Base-by-base conservation (phyloP, 2,329 filamentous ascomycete species). In the Fonsecaea multimorphosa region DNA sequence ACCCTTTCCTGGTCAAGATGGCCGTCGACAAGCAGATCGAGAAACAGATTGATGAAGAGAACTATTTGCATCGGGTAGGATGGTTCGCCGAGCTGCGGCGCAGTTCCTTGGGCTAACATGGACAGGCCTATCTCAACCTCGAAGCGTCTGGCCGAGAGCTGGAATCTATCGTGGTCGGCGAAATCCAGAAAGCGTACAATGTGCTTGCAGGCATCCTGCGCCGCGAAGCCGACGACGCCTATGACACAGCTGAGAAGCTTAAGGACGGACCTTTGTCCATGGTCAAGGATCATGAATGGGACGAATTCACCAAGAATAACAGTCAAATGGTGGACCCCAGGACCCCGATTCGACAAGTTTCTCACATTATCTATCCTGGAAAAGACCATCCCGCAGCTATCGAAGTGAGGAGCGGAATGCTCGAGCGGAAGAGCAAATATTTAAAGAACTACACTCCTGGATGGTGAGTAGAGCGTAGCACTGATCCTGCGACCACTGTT, bases 371-470 rank as follows among this genome's bases (percentile, higher is more conserved):
- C 66, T 99, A 98, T 76, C 93, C 93, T 19, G 95, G 95, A 49
- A 92, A 92, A 75, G 87, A 96, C 73, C 91, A 97, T 77, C 88
- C 91, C 67, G 87, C 91, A 78, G 92, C 84, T 76, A 83, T 91
- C 67, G 94, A 98, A 78, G 91, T 99, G 60, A 86, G 93, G 67
- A 92, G 92, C 22, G 95, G 95, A 2, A 88, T 97, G 79, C 83
- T 99, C 38, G 95, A 99, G 82, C 90, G 95, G 71, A 98, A 98
- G 87, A 97, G 93, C 85, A 99, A 98, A 76, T 99, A 98, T 75
- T 82, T 99, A 68, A 98, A 97, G 83, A 97, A 93, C 77, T 97
- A 97, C 78, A 95, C 93, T 7, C 91, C 93, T 29, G 94, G 94
- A 75, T 98, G 94, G 93, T 94, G 82, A 79, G 89, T 81, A 14